These are phyloP conservation scores for Tuber microsphaerosporum DNA, from an alignment of 495 filamentous ascomycete species.

Conservation along the genomic window DNA sequence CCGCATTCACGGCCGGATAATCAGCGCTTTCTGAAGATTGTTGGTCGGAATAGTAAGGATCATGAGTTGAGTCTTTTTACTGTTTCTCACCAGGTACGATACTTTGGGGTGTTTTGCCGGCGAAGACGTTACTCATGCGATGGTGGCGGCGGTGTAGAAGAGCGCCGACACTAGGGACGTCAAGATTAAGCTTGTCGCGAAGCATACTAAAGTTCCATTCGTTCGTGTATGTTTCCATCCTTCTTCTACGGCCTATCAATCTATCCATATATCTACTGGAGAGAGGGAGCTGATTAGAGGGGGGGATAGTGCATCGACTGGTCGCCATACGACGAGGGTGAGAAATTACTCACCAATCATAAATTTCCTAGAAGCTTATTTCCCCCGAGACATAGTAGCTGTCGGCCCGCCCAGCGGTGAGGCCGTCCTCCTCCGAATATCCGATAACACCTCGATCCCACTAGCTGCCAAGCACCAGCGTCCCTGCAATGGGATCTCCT, in stretches of 20 bases:
- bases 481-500: slow-evolving; percentile 84
- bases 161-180: slow-evolving; percentile 45
- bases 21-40: slow-evolving; percentile 69
- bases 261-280: background rate
- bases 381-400: slow-evolving; percentile 59
- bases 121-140: background rate
- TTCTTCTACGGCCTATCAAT: background rate
- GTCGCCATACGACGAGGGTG: slow-evolving; percentile 61
- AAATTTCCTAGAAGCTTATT: slow-evolving; percentile 7
- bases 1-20: slow-evolving; percentile 60
- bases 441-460: slow-evolving; percentile 57
- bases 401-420: slow-evolving; percentile 80
- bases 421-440: slow-evolving; percentile 70
- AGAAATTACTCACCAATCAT: background rate
- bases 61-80: slow-evolving; percentile 73
- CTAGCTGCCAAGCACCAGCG: slow-evolving; percentile 79
- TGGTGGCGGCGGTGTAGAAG: background rate
- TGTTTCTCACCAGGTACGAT: slow-evolving; percentile 52
- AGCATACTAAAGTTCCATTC: slow-evolving; percentile 71
- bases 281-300: background rate
- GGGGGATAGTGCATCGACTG: slow-evolving; percentile 63
- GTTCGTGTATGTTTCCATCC: slow-evolving; percentile 55
- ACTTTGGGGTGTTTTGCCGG: background rate
- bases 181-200: slow-evolving; percentile 61
- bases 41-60: slow-evolving; percentile 57